A percentile compares a stretch with the other conserved stretches of the same genome.
Conservation (phyloP, 257 asterid species). For the Nicotiana knightiana region DNA sequence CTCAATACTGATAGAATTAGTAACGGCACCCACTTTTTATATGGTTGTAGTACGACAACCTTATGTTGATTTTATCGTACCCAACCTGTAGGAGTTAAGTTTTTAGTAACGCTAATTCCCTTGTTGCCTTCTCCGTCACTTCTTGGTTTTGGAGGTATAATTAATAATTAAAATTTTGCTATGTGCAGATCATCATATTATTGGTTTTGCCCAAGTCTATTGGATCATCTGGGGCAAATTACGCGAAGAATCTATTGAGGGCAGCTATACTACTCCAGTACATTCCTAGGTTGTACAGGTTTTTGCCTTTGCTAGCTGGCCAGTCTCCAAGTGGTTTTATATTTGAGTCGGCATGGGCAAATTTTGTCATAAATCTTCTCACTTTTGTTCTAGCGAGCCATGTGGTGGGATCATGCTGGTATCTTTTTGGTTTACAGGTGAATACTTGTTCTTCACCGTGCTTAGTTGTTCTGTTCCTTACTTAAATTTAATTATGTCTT, state of each 20-base stretch:
- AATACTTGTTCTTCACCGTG: background rate
- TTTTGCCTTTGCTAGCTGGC: conserved; percentile 67
- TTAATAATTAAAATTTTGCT: background rate
- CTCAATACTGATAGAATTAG: background rate
- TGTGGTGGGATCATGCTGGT: conserved; percentile 89
- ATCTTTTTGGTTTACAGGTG: conserved; percentile 85
- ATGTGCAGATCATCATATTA: conserved; percentile 55
- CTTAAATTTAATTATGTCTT: background rate
- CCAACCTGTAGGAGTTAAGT: background rate
- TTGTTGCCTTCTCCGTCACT: background rate
- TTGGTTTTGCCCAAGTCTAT: conserved; percentile 42
- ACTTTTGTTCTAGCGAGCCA: conserved; percentile 65
- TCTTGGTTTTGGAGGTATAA: conserved; percentile 2
- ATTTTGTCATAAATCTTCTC: conserved; percentile 68
- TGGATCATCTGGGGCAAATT: conserved; percentile 55
- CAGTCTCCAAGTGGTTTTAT: conserved; percentile 70
- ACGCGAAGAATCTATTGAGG: conserved; percentile 57
- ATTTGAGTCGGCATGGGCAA: conserved; percentile 87
- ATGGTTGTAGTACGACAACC: background rate
- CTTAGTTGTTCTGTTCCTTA: background rate
- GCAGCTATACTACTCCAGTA: conserved; percentile 63
- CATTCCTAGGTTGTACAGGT: conserved; percentile 66
- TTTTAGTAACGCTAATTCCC: background rate
- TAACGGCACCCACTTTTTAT: background rate
- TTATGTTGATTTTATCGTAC: background rate